These are phyloP conservation scores for Leccinum boreale DNA, from an alignment of 768 basidiomycete species.

Conservation along the genomic window DNA sequence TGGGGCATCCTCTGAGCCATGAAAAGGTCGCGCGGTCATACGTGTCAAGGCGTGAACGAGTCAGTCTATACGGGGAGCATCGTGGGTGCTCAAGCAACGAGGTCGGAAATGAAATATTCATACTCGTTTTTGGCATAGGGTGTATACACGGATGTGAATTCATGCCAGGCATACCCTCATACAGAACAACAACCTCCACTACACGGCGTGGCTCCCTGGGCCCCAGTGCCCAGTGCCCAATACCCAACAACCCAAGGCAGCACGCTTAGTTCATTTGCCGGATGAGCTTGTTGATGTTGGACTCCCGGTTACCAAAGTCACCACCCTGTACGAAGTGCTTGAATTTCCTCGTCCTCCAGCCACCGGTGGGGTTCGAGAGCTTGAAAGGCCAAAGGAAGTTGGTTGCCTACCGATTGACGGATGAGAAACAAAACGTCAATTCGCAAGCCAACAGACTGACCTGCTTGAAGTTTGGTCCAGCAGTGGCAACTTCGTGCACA, in stretches of 20 bases:
- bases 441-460: constrained; percentile 38
- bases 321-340: constrained; percentile 95
- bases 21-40: not conserved
- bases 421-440: not conserved
- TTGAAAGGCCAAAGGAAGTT: constrained; percentile 99
- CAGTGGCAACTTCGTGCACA: constrained; percentile 92
- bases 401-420: constrained; percentile 49
- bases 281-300: constrained; percentile 96
- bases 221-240: not conserved
- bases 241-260: constrained; percentile 1
- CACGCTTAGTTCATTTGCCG: constrained; percentile 80
- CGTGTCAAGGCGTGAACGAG: not conserved
- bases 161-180: constrained; percentile 33
- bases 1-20: constrained; percentile 14
- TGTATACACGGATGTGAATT: constrained; percentile 28
- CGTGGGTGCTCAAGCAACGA: not conserved
- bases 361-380: constrained; percentile 97
- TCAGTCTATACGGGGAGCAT: not conserved
- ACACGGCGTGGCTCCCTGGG: constrained; percentile 1
- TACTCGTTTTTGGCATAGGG: constrained; percentile 26
- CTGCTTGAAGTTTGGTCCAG: constrained; percentile 99
- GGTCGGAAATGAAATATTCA: constrained; percentile 11
- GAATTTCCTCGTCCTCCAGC: constrained; percentile 98
- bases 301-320: constrained; percentile 96
- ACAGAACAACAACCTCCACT: constrained; percentile 6